Conservation (phyloP, 2,329 filamentous ascomycete genomes). For the Pseudopyricularia javanii region DNA sequence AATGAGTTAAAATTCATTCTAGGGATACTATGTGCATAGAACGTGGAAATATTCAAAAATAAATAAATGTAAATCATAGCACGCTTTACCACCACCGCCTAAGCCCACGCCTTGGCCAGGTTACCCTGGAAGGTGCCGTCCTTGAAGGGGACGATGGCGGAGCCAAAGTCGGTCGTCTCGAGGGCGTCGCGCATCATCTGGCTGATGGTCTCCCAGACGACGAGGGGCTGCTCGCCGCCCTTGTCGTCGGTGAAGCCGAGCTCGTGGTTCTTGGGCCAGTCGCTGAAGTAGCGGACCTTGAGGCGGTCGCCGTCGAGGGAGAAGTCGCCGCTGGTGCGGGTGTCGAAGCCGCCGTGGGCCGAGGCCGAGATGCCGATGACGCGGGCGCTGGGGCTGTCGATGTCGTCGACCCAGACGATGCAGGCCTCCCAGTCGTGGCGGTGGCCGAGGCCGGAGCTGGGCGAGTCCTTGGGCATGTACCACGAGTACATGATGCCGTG, state of each 20-base stretch:
- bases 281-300: constrained; percentile 20
- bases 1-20: too few relatives aligned
- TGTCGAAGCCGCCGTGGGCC: constrained; percentile 22
- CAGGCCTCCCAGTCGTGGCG: constrained; percentile 27
- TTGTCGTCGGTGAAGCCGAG: constrained; percentile 19
- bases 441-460: constrained; percentile 19
- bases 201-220: constrained; percentile 30
- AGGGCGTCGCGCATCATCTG: constrained; percentile 20
- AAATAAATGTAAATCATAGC: too few relatives aligned
- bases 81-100: too few relatives aligned
- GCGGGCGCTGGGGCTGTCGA: constrained; percentile 12
- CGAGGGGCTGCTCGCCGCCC: constrained; percentile 24
- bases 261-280: constrained; percentile 20
- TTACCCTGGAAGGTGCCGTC: constrained; percentile 9
- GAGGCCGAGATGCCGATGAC: constrained; percentile 24
- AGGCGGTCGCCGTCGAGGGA: constrained; percentile 9
- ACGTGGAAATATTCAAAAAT: too few relatives aligned
- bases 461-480: constrained; percentile 33
- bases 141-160: constrained; percentile 27
- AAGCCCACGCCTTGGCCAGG: constrained; percentile 6
- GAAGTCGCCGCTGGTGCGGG: constrained; percentile 8
- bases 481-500: constrained; percentile 28
- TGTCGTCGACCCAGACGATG: constrained; percentile 18
- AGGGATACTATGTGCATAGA: too few relatives aligned
- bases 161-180: constrained; percentile 23